Conservation (phyloP, 139 green algal genomes). For the Medakamo hakoo region DNA sequence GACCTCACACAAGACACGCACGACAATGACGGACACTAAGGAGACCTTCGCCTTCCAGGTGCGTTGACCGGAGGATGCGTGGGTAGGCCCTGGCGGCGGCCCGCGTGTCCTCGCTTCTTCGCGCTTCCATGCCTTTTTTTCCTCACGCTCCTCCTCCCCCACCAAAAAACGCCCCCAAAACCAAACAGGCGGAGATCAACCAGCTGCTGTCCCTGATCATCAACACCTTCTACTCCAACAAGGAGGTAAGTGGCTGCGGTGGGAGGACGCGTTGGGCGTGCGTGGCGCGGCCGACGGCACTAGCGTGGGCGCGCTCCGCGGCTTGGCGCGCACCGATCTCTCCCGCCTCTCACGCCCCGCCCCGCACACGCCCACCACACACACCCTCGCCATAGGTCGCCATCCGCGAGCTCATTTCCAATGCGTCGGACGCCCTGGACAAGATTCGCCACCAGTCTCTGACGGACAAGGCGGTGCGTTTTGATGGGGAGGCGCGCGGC, state of each 20-base stretch:
- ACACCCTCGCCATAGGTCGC: too few relatives aligned
- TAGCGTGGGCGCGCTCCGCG: too few relatives aligned
- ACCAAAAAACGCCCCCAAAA: not conserved
- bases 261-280: too few relatives aligned
- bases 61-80: not conserved
- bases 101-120: not conserved
- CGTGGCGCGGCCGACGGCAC: too few relatives aligned
- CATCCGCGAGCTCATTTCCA: slow-evolving; percentile 92
- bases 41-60: slow-evolving; percentile 65
- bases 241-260: slow-evolving; percentile 62
- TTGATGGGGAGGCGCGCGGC: too few relatives aligned
- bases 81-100: not conserved
- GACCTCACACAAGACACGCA: not conserved
- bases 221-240: slow-evolving; percentile 97
- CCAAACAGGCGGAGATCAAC: slow-evolving; percentile 91
- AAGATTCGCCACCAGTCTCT: slow-evolving; percentile 92
- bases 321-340: too few relatives aligned
- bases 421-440: slow-evolving; percentile 90
- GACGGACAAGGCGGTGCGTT: slow-evolving; percentile 96
- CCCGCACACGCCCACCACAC: too few relatives aligned
- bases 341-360: too few relatives aligned
- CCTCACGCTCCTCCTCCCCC: not conserved
- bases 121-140: not conserved
- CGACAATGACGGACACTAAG: slow-evolving; percentile 24
- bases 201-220: slow-evolving; percentile 97